These are phyloP conservation scores for Terana coerulea DNA, from an alignment of 768 basidiomycete species.

Conservation along the genomic window DNA sequence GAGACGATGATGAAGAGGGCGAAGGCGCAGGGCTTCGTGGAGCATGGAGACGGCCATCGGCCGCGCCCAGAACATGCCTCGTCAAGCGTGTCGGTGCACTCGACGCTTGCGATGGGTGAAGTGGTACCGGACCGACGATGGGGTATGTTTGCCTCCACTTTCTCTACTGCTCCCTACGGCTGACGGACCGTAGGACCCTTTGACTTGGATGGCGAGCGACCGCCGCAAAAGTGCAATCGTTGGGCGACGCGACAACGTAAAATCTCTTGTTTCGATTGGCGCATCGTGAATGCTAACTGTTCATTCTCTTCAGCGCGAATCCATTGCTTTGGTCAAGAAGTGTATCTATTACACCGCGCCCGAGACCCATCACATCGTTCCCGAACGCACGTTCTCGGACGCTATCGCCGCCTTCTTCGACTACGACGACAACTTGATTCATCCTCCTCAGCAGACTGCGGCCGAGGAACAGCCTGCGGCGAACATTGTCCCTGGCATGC, in stretches of 20 bases:
- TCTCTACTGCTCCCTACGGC: conserved; percentile 39
- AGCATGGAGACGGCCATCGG: conserved; percentile 10
- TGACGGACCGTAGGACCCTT: too few relatives aligned
- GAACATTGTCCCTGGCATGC: conserved; percentile 41
- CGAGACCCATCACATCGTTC: conserved; percentile 47
- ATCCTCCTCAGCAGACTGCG: conserved; percentile 48
- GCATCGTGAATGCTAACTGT: not conserved
- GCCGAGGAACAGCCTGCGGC: conserved; percentile 49
- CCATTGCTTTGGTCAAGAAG: conserved; percentile 53
- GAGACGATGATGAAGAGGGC: conserved; percentile 42
- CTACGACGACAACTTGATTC: conserved; percentile 42
- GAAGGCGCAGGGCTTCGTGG: conserved; percentile 41
- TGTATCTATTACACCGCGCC: conserved; percentile 54
- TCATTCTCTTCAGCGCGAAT: conserved; percentile 38
- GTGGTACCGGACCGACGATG: conserved; percentile 22
- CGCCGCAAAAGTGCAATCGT: conserved; percentile 74
- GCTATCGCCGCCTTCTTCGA: conserved; percentile 48
- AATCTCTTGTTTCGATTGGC: conserved; percentile 10
- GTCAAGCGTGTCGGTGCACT: conserved; percentile 7
- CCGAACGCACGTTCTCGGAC: conserved; percentile 42
- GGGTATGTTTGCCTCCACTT: conserved; percentile 21
- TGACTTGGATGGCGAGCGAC: conserved; percentile 61
- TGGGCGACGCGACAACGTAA: conserved; percentile 61
- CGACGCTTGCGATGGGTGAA: conserved; percentile 15
- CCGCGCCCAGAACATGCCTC: conserved; percentile 1